These are phyloP conservation scores for Chaetomium sp. DNA, from an alignment of 2,329 filamentous ascomycete species.

Conservation along the genomic window DNA sequence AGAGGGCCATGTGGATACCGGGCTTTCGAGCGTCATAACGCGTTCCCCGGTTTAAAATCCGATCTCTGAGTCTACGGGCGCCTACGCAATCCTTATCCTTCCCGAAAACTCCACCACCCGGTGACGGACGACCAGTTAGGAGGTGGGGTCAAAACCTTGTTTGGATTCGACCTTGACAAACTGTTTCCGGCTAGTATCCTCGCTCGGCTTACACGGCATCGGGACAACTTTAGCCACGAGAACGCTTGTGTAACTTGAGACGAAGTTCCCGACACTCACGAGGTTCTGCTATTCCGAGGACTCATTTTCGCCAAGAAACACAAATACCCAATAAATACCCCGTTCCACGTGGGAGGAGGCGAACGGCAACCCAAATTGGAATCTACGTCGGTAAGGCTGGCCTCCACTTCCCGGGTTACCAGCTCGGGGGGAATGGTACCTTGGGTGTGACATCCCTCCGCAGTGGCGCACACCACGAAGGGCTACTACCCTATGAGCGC, in stretches of 20 bases:
- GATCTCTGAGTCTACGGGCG: too few species aligned
- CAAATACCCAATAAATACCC: slow-evolving; percentile 7
- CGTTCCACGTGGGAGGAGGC: slow-evolving; percentile 10
- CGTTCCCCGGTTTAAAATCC: too few species aligned
- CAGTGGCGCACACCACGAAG: background rate
- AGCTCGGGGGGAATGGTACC: slow-evolving; percentile 17
- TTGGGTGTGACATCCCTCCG: slow-evolving; percentile 14
- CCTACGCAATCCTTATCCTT: too few species aligned
- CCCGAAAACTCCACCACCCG: too few species aligned
- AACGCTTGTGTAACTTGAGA: background rate
- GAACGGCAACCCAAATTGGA: slow-evolving; percentile 14
- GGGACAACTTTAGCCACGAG: too few species aligned
- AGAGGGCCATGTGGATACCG: too few species aligned
- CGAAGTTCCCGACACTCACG: background rate
- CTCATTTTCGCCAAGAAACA: background rate
- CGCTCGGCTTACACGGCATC: too few species aligned
- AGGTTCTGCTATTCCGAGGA: background rate
- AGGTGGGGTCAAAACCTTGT: too few species aligned
- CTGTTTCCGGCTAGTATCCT: too few species aligned
- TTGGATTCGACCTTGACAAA: too few species aligned
- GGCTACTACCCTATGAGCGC: background rate
- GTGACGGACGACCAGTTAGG: too few species aligned
- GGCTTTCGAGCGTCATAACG: too few species aligned
- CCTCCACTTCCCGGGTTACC: background rate
- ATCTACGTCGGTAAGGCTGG: slow-evolving; percentile 21